phyloP scores from a whole-genome alignment of 2,329 filamentous ascomycete genomes.

The Arthrinium puccinioides region DNA sequence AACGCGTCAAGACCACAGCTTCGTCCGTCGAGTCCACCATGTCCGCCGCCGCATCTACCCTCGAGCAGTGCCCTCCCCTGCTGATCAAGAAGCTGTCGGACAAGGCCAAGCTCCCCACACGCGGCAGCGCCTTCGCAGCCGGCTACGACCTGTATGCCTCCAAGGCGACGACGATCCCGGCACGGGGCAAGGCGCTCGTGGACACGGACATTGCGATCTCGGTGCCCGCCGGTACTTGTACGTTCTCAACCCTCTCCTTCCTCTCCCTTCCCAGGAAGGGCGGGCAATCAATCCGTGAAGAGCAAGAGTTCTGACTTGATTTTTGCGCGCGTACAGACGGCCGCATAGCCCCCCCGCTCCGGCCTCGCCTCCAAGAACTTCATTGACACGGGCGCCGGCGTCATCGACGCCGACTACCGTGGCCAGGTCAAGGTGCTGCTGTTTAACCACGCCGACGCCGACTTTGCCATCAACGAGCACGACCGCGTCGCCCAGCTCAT shows the following conservation, averaged over 20 bases:
- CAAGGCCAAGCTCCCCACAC: constrained; percentile 74
- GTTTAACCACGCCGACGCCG: constrained; percentile 81
- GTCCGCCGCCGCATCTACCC: constrained; percentile 25
- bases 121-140: constrained; percentile 82
- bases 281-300: not conserved
- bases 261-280: not conserved
- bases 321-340: constrained; percentile 71
- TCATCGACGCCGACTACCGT: constrained; percentile 96
- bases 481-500: constrained; percentile 92
- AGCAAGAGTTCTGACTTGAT: constrained; percentile 1
- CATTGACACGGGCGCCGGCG: constrained; percentile 91
- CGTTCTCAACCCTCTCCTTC: constrained; percentile 21
- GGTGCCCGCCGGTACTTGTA: constrained; percentile 85
- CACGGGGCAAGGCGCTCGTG: constrained; percentile 76
- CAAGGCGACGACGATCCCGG: constrained; percentile 66
- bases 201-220: constrained; percentile 89
- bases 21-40: constrained; percentile 15
- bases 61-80: constrained; percentile 50
- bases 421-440: constrained; percentile 90
- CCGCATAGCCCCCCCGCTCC: constrained; percentile 78
- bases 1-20: constrained; percentile 63
- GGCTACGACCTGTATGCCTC: constrained; percentile 91
- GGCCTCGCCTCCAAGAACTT: constrained; percentile 89
- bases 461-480: constrained; percentile 76
- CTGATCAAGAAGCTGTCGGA: constrained; percentile 83